phyloP scores from a whole-genome alignment of 257 asterid species.

The Penstemon eatonii region DNA sequence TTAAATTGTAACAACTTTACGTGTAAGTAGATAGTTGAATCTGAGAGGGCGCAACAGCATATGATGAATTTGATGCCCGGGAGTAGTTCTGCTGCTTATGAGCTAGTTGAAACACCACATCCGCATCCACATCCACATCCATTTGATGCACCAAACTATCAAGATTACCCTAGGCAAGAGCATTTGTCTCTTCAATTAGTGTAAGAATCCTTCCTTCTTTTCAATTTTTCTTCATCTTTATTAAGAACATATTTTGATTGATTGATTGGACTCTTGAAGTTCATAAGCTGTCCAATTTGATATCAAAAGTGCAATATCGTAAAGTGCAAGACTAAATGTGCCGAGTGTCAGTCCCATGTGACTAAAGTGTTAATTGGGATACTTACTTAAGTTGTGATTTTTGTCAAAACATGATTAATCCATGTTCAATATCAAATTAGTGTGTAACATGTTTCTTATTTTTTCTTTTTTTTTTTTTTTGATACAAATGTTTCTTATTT shows the following conservation, averaged over 20 bases:
- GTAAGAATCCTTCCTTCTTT: constrained; percentile 38
- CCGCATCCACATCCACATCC: constrained; percentile 45
- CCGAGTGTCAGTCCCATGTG: too few species aligned
- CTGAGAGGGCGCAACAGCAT: constrained; percentile 67
- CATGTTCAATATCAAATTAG: background rate
- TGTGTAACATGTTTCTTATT: background rate
- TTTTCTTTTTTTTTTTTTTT: too few species aligned
- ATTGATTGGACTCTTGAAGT: too few species aligned
- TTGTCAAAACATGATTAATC: background rate
- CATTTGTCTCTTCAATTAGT: constrained; percentile 63
- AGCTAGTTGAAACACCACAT: constrained; percentile 50
- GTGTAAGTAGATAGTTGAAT: constrained; percentile 68
- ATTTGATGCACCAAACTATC: constrained; percentile 74
- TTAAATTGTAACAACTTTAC: background rate
- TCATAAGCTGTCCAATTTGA: too few species aligned
- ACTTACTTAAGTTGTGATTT: background rate
- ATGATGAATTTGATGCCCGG: constrained; percentile 82
- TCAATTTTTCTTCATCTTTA: background rate
- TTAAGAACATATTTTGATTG: too few species aligned
- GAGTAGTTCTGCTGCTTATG: constrained; percentile 55
- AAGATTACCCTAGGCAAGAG: constrained; percentile 52
- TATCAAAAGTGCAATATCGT: too few species aligned
- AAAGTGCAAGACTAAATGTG: too few species aligned
- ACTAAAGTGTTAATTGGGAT: too few species aligned
- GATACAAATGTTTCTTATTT: background rate